phyloP scores from a whole-genome alignment of 805 yeast genomes.

The Candida argentea region DNA sequence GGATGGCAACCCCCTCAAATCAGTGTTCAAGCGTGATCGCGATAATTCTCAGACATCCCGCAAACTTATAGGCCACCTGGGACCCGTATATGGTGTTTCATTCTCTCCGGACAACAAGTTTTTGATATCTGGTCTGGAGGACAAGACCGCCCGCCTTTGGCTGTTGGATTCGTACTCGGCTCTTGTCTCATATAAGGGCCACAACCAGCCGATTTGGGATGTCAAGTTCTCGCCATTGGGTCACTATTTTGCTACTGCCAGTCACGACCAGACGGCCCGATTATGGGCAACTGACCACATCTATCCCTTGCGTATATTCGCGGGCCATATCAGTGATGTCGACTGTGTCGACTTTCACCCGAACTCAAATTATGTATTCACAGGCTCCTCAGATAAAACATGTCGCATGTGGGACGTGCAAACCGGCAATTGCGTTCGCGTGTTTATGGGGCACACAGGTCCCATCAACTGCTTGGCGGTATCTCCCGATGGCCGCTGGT shows the following conservation, averaged over 20 bases:
- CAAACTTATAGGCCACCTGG: slow-evolving; percentile 82
- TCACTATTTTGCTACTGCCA: slow-evolving; percentile 96
- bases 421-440: slow-evolving; percentile 80
- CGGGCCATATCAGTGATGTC: slow-evolving; percentile 95
- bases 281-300: slow-evolving; percentile 98
- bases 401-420: slow-evolving; percentile 97
- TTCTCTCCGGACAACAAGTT: slow-evolving; percentile 87
- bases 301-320: slow-evolving; percentile 89
- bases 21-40: slow-evolving; percentile 47
- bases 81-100: slow-evolving; percentile 83
- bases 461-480: slow-evolving; percentile 79
- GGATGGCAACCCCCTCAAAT: slow-evolving; percentile 76
- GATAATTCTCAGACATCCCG: slow-evolving; percentile 35
- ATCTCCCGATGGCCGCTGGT: slow-evolving; percentile 95
- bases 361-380: slow-evolving; percentile 85
- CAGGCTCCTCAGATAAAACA: slow-evolving; percentile 93
- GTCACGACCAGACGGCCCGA: slow-evolving; percentile 96
- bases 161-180: slow-evolving; percentile 84
- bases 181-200: slow-evolving; percentile 91
- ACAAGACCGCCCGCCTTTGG: slow-evolving; percentile 89
- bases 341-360: slow-evolving; percentile 95
- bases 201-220: slow-evolving; percentile 96
- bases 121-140: slow-evolving; percentile 78
- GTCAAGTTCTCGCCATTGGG: slow-evolving; percentile 91
- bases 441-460: slow-evolving; percentile 89